Evolutionary conservation across 202 grass and related monocot species (phyloP).

Genomic region (Setaria viridis): DNA sequence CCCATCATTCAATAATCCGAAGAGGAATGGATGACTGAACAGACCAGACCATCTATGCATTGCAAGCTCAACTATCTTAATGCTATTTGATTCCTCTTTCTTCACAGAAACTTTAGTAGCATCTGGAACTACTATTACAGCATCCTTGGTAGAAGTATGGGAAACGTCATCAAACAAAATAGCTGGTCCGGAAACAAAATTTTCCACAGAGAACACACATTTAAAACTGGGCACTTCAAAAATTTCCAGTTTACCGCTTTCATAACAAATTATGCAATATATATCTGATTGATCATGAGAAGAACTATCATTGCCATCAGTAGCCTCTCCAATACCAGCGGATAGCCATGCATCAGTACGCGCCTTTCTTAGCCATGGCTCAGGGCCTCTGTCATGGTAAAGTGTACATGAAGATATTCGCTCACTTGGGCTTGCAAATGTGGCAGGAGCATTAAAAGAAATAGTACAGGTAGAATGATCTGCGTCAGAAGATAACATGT

Average conservation of each 20-base stretch:
- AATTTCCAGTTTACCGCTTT: conserved; percentile 88
- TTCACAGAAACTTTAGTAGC: conserved; percentile 53
- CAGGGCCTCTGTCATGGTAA: conserved; percentile 85
- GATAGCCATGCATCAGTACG: conserved; percentile 94
- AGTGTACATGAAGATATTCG: conserved; percentile 79
- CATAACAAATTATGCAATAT: conserved; percentile 90
- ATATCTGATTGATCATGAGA: conserved; percentile 77
- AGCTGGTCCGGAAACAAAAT: conserved; percentile 74
- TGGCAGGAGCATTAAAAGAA: conserved; percentile 61
- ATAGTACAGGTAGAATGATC: conserved; percentile 80
- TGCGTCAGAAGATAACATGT: conserved; percentile 43
- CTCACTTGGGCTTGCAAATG: conserved; percentile 65
- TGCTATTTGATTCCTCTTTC: conserved; percentile 66
- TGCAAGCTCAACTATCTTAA: conserved; percentile 81
- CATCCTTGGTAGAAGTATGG: conserved; percentile 17
- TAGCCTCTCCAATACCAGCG: conserved; percentile 60
- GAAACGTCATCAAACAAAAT: conserved; percentile 66
- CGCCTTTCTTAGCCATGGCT: conserved; percentile 79
- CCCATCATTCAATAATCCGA: conserved; percentile 87
- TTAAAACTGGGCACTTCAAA: conserved; percentile 90
- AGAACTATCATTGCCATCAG: conserved; percentile 68
- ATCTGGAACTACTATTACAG: conserved; percentile 38
- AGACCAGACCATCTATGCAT: conserved; percentile 94
- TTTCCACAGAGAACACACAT: conserved; percentile 74
- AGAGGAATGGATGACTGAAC: conserved; percentile 82